phyloP scores from a whole-genome alignment of 805 yeast genomes.

The Lipomyces orientalis region DNA sequence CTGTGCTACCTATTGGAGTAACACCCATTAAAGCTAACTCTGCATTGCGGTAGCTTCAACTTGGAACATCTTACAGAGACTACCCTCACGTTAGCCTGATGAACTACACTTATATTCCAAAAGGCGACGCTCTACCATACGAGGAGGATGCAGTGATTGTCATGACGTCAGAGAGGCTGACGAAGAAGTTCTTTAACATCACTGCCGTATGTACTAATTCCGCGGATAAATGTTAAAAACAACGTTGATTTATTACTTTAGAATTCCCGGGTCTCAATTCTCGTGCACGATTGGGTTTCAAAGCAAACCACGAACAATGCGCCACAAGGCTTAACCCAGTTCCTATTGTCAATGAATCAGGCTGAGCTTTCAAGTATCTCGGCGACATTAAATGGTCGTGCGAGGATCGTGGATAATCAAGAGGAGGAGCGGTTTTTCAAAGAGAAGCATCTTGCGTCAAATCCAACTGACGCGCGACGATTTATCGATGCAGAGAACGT shows the following conservation, averaged over 20 bases:
- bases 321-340: conserved; percentile 54
- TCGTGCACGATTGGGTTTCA: conserved; percentile 91
- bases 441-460: conserved; percentile 62
- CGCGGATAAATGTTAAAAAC: not conserved
- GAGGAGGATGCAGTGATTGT: conserved; percentile 60
- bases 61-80: conserved; percentile 77
- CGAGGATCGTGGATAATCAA: conserved; percentile 56
- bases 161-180: conserved; percentile 70
- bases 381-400: conserved; percentile 79
- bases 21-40: not conserved
- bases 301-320: conserved; percentile 40
- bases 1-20: conserved; percentile 2
- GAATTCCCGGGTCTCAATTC: conserved; percentile 79
- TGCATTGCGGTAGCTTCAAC: conserved; percentile 58
- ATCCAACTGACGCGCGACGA: conserved; percentile 67
- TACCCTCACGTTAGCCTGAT: conserved; percentile 87
- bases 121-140: conserved; percentile 45
- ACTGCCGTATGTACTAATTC: conserved; percentile 37
- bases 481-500: conserved; percentile 69
- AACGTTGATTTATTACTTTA: conserved; percentile 18
- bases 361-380: conserved; percentile 78
- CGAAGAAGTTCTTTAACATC: conserved; percentile 78
- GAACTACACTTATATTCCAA: conserved; percentile 76
- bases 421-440: conserved; percentile 66
- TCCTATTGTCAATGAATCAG: conserved; percentile 78